A percentile compares a stretch with the other conserved stretches of the same genome.
phyloP scores from a whole-genome alignment of 345 rosid genomes.

The Salix udensis region DNA sequence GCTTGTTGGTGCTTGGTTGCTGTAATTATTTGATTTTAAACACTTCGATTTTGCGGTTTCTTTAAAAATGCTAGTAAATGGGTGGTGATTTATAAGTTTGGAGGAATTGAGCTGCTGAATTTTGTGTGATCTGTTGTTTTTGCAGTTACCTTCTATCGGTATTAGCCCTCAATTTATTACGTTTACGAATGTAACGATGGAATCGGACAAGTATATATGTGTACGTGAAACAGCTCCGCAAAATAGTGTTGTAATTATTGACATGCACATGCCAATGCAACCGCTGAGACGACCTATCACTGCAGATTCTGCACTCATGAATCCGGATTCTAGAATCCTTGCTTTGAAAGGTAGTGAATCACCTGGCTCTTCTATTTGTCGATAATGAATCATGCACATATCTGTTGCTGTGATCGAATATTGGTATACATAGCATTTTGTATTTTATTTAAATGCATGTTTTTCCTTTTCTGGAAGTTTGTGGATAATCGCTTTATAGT shows the following conservation, averaged over 20 bases:
- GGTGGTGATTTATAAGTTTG: not conserved
- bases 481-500: not conserved
- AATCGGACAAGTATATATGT: slow-evolving; percentile 81
- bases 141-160: slow-evolving; percentile 71
- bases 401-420: not conserved
- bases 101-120: not conserved
- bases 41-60: not conserved
- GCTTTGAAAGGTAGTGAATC: slow-evolving; percentile 13
- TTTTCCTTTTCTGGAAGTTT: not conserved
- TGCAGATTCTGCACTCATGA: slow-evolving; percentile 81
- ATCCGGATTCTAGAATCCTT: slow-evolving; percentile 77
- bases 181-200: slow-evolving; percentile 81
- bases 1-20: not conserved
- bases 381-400: not conserved
- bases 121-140: slow-evolving; percentile 13
- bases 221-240: slow-evolving; percentile 87
- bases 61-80: not conserved
- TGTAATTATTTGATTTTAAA: not conserved
- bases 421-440: not conserved
- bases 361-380: not conserved
- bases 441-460: not conserved
- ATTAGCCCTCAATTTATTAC: slow-evolving; percentile 74
- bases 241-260: slow-evolving; percentile 73
- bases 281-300: slow-evolving; percentile 81
- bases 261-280: slow-evolving; percentile 82